phyloP scores from a whole-genome alignment of 2,329 filamentous ascomycete species.

The Westerdykella sp. region DNA sequence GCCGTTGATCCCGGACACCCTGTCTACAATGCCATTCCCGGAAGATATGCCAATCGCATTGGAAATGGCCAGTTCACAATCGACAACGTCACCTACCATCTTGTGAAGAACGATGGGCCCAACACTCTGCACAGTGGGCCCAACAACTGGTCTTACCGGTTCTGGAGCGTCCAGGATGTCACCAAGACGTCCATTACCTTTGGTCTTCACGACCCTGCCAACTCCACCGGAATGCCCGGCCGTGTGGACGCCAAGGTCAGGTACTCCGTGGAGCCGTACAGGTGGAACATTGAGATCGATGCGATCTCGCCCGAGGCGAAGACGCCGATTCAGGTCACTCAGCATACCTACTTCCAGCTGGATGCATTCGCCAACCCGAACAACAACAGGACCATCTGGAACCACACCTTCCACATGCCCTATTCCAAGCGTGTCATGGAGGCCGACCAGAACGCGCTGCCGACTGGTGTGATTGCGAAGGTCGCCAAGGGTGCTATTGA shows the following conservation, averaged over 20 bases:
- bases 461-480: conserved; percentile 28
- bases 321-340: conserved; percentile 30
- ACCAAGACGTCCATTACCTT: conserved; percentile 28
- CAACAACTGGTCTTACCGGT: conserved; percentile 29
- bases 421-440: conserved; percentile 22
- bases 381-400: conserved; percentile 27
- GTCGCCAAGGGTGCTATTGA: conserved; percentile 19
- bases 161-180: conserved; percentile 24
- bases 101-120: conserved; percentile 26
- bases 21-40: conserved; percentile 32
- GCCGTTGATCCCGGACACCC: conserved; percentile 31
- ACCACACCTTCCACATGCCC: conserved; percentile 31
- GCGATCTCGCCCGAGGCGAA: conserved; percentile 22
- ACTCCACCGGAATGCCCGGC: conserved; percentile 29
- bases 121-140: conserved; percentile 31
- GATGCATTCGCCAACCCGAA: conserved; percentile 28
- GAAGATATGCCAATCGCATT: conserved; percentile 31
- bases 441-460: conserved; percentile 24
- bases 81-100: conserved; percentile 24
- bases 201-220: conserved; percentile 24
- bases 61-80: conserved; percentile 27
- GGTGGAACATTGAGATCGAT: conserved; percentile 29
- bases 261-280: conserved; percentile 29
- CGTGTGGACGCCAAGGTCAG: conserved; percentile 25
- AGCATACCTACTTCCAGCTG: conserved; percentile 34